Conservation (phyloP, 192 early-diverging fungal species). For the Oehlia diaphana region DNA sequence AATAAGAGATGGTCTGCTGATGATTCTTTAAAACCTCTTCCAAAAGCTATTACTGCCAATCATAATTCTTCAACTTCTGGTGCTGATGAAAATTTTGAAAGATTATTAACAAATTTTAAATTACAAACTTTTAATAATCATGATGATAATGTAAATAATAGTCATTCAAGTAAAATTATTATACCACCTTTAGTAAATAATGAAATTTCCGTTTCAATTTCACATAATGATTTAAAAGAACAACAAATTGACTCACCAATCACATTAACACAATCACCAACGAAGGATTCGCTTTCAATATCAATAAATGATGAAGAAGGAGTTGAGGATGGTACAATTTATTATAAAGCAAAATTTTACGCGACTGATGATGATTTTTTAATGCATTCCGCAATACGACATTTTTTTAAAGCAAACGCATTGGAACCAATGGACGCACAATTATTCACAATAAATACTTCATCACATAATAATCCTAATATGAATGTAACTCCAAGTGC, state of each 20-base stretch:
- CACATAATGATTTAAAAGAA: neutral
- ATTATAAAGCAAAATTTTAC: conserved; percentile 35
- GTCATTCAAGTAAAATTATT: neutral
- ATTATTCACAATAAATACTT: conserved; percentile 57
- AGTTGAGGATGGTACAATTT: neutral
- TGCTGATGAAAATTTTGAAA: neutral
- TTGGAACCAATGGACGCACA: conserved; percentile 64
- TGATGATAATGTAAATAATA: neutral
- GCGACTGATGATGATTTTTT: conserved; percentile 74
- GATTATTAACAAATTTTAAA: neutral
- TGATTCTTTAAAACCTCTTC: neutral
- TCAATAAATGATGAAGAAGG: neutral
- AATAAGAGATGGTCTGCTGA: neutral
- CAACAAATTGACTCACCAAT: neutral
- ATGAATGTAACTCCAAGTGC: neutral
- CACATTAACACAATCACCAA: neutral
- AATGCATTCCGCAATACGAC: conserved; percentile 57
- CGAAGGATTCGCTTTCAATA: neutral
- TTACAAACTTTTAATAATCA: neutral
- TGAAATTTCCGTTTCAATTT: neutral
- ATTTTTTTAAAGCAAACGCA: conserved; percentile 64
- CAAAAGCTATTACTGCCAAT: neutral
- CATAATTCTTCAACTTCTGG: neutral
- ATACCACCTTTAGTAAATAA: too few species aligned
- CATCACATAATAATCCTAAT: neutral